These are phyloP conservation scores for Aulographum hederae DNA, from an alignment of 2,329 filamentous ascomycete species.

Conservation along the genomic window DNA sequence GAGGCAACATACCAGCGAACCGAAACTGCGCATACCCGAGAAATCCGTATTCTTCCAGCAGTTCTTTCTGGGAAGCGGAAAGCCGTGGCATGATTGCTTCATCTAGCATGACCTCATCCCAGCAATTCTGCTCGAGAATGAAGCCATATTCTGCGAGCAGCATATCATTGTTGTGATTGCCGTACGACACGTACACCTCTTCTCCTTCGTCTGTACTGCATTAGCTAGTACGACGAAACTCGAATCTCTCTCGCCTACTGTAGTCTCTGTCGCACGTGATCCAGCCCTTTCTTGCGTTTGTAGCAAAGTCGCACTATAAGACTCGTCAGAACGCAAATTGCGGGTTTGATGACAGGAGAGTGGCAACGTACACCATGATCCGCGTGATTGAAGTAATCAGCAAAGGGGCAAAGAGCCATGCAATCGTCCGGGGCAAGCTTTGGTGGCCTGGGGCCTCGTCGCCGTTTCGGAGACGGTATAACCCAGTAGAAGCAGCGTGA, in stretches of 20 bases:
- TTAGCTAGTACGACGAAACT: neutral
- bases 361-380: constrained; percentile 20
- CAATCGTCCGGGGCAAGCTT: constrained; percentile 32
- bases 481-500: constrained; percentile 42
- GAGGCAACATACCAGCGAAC: neutral
- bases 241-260: constrained; percentile 16
- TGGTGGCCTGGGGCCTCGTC: constrained; percentile 23
- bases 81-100: constrained; percentile 21
- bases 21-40: too few species aligned
- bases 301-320: constrained; percentile 32
- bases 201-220: constrained; percentile 35
- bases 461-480: constrained; percentile 19
- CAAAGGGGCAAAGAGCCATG: constrained; percentile 52
- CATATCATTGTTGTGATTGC: constrained; percentile 53
- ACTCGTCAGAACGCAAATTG: too few species aligned
- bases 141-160: constrained; percentile 50
- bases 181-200: constrained; percentile 54
- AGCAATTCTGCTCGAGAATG: constrained; percentile 16
- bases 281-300: constrained; percentile 31
- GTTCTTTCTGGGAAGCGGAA: constrained; percentile 11
- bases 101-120: constrained; percentile 24
- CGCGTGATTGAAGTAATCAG: constrained; percentile 51
- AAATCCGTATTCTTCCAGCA: constrained; percentile 24
- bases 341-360: too few species aligned
- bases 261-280: constrained; percentile 34